These are phyloP conservation scores for Talaromyces funiculosus DNA, from an alignment of 2,329 filamentous ascomycete genomes.

Conservation along the genomic window DNA sequence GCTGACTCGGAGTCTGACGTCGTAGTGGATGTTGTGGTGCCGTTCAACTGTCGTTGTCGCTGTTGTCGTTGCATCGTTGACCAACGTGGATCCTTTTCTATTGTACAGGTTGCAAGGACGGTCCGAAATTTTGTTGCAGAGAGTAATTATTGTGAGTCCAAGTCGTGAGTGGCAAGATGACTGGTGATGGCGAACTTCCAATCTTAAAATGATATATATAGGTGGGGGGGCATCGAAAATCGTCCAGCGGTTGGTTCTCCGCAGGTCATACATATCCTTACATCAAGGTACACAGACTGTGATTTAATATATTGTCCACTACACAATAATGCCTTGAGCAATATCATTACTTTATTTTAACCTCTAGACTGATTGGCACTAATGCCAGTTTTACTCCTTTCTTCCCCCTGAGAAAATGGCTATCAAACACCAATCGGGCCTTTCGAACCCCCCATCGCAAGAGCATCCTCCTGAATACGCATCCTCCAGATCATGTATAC, in stretches of 20 bases:
- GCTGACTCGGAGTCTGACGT: constrained; percentile 18
- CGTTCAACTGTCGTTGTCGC: not conserved
- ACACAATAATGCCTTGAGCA: not conserved
- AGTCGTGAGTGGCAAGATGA: not conserved
- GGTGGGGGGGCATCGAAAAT: not conserved
- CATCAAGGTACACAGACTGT: not conserved
- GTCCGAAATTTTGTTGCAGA: not conserved
- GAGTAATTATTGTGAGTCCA: not conserved
- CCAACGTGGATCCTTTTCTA: not conserved
- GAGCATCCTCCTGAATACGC: not conserved
- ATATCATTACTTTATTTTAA: constrained; percentile 2
- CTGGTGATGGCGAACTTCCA: not conserved
- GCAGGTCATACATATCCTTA: not conserved
- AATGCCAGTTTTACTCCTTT: not conserved
- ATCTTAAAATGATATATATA: not conserved
- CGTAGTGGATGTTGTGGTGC: constrained; percentile 1
- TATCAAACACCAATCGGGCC: not conserved
- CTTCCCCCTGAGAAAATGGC: not conserved
- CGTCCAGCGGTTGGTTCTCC: not conserved
- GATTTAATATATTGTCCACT: not conserved
- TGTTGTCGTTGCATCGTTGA: constrained; percentile 2
- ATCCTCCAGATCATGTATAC: constrained; percentile 1
- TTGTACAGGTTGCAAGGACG: not conserved
- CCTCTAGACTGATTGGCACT: not conserved
- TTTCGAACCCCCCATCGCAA: not conserved